Percentiles rank a stretch among this genome's conserved stretches.
Conservation (phyloP, 306 rosid genomes). For the Styphnolobium japonicum region DNA sequence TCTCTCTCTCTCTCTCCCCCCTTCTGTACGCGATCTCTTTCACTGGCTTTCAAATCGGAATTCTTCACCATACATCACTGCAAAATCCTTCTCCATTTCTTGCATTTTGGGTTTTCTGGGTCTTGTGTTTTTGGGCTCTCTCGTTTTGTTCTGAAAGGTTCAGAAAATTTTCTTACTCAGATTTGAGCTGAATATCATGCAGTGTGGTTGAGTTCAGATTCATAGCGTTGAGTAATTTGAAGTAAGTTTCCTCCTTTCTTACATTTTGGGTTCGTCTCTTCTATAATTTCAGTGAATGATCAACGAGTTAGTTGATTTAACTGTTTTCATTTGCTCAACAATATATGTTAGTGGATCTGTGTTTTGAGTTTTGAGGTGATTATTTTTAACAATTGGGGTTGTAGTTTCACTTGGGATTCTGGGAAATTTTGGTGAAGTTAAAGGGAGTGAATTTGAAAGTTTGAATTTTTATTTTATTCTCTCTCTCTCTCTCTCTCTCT, state of each 20-base stretch:
- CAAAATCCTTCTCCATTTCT: constrained; percentile 39
- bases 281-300: constrained; percentile 35
- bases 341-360: constrained; percentile 70
- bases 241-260: constrained; percentile 42
- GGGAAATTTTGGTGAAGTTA: constrained; percentile 22
- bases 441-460: constrained; percentile 22
- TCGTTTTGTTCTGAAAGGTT: constrained; percentile 25
- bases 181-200: constrained; percentile 41
- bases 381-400: constrained; percentile 37
- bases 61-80: constrained; percentile 40
- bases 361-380: constrained; percentile 29
- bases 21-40: constrained; percentile 62
- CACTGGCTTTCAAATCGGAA: constrained; percentile 47
- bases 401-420: constrained; percentile 31
- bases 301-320: constrained; percentile 36
- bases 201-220: constrained; percentile 55
- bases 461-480: constrained; percentile 30
- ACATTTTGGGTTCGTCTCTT: constrained; percentile 28
- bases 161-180: constrained; percentile 42
- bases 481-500: neutral
- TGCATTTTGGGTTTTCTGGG: constrained; percentile 41
- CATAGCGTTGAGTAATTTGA: constrained; percentile 38
- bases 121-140: constrained; percentile 32
- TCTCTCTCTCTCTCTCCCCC: constrained; percentile 16
- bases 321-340: constrained; percentile 22